These are phyloP conservation scores for Coemansia sp. DNA, from an alignment of 192 early-diverging fungal species.

Conservation along the genomic window DNA sequence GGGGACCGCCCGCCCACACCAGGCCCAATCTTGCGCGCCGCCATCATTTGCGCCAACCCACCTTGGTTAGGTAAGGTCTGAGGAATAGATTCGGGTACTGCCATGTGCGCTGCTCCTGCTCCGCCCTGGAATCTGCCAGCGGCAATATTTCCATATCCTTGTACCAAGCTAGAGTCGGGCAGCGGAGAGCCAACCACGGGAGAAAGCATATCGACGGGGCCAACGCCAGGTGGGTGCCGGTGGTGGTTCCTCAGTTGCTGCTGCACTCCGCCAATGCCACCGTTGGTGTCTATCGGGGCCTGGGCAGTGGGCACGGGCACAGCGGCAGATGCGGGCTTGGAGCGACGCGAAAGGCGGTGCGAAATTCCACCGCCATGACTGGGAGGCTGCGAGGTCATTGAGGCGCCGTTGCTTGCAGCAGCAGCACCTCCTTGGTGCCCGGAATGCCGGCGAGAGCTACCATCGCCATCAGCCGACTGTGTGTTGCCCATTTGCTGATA, in stretches of 20 bases:
- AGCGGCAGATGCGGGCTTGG: constrained; percentile 38
- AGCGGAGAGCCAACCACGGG: constrained; percentile 52
- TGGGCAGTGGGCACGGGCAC: constrained; percentile 30
- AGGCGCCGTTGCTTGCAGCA: background rate
- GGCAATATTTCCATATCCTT: constrained; percentile 8
- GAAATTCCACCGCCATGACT: constrained; percentile 23
- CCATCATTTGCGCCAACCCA: constrained; percentile 52
- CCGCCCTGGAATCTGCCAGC: constrained; percentile 2
- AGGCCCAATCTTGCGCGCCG: constrained; percentile 33
- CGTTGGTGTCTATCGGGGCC: constrained; percentile 1
- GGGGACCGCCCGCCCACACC: constrained; percentile 42
- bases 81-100: constrained; percentile 48
- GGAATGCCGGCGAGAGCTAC: constrained; percentile 30
- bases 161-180: constrained; percentile 25
- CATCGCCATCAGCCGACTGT: constrained; percentile 44
- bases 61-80: constrained; percentile 53
- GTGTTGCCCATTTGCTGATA: constrained; percentile 43
- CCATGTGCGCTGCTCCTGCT: constrained; percentile 18
- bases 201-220: constrained; percentile 49
- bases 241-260: constrained; percentile 6
- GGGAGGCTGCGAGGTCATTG: background rate
- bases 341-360: constrained; percentile 41
- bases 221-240: constrained; percentile 23
- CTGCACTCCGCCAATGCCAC: constrained; percentile 4
- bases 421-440: constrained; percentile 18